These are phyloP conservation scores for Microthyrium microscopicum DNA, from an alignment of 2,329 filamentous ascomycete species.

Conservation along the genomic window DNA sequence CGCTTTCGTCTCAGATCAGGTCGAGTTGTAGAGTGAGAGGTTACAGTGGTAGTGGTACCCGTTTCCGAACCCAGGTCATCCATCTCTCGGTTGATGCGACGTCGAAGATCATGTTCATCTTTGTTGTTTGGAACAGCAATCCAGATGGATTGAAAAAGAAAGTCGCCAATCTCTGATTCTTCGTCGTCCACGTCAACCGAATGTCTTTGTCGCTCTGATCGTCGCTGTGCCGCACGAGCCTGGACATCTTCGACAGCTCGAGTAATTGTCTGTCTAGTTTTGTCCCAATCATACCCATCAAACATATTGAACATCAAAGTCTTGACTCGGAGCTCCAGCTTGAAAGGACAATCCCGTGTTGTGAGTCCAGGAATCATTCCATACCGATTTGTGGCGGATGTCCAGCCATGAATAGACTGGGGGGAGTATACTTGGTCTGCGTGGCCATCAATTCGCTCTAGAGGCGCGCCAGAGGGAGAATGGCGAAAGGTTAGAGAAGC, in stretches of 20 bases:
- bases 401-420: too few species aligned
- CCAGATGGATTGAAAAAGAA: constrained; percentile 97
- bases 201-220: constrained; percentile 38
- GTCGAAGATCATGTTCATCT: constrained; percentile 65
- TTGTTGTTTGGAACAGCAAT: constrained; percentile 79
- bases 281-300: constrained; percentile 92
- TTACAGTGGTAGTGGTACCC: constrained; percentile 65
- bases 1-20: constrained; percentile 10
- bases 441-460: constrained; percentile 36
- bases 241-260: constrained; percentile 84
- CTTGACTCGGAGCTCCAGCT: constrained; percentile 65
- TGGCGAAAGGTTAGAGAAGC: neutral
- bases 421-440: too few species aligned
- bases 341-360: constrained; percentile 52
- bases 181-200: constrained; percentile 53
- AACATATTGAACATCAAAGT: constrained; percentile 96
- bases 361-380: constrained; percentile 46
- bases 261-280: constrained; percentile 69
- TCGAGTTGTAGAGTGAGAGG: constrained; percentile 33
- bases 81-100: constrained; percentile 74
- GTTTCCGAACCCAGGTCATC: constrained; percentile 80
- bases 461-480: constrained; percentile 31
- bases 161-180: constrained; percentile 79
- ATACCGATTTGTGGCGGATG: constrained; percentile 60
- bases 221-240: constrained; percentile 59